Evolutionary conservation across 2,329 filamentous ascomycete species (phyloP), one percentile per base, ranked within the genome.

Genomic region (Monosporascus sp.): DNA sequence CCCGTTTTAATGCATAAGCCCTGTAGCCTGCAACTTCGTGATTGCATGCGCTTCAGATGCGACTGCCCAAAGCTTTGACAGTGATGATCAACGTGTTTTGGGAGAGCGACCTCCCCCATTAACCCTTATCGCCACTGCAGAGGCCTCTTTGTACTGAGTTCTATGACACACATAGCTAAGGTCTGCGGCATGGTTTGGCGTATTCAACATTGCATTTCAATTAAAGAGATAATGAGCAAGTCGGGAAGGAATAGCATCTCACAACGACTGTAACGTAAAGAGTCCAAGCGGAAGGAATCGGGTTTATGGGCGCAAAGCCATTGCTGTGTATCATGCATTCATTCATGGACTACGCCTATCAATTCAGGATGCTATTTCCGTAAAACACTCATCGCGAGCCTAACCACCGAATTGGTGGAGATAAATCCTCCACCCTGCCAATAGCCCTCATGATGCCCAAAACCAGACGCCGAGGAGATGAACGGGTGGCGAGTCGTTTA

Each of bases 401-500:
- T 43, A 54, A 50, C 43, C 56, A 55, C 54, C 49, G 52, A 27
- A 54, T 53, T 57, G 57, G 55, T 56, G 43, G 43, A 51, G 45
- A 59, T 50, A 48, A 36, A 27, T 55, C 54, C 51, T 53, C 52
- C 51, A 48, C 47, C 49, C 44, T 48, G 55, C 54, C 57, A 55
- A 61, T 62, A 56, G 53, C 59, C 51, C 55, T 62, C 57, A 60
- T 61, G 57, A 62, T 62, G 58, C 60, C 69, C 69, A 66, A 68
- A 66, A 66, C 68, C 67, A 67, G 63, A 70, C 70, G 70, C 70
- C 70, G 59, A 58, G 56, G 57, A 61, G 53, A 63, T 57, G 56
- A 53, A 67, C 62, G 17, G 18, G 43, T 55, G 54, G 64, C 66
- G 70, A 80, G 74, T 72, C 75, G 76, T 80, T 77, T 88, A 93